Percentiles rank a stretch among this genome's conserved stretches.
phyloP scores from a whole-genome alignment of 2,329 filamentous ascomycete genomes.

The Alternaria atra region DNA sequence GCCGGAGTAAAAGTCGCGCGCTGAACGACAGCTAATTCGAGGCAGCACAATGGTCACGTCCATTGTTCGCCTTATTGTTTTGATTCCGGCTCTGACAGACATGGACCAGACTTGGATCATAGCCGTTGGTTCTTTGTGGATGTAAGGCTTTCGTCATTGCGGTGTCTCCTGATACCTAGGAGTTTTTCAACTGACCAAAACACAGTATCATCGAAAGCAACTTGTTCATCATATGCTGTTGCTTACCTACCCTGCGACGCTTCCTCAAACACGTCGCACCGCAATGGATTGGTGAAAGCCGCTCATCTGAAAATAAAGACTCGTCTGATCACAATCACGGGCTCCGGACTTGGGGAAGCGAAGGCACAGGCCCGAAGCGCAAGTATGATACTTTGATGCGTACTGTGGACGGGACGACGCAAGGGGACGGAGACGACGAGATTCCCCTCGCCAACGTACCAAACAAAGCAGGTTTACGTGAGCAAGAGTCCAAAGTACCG shows the following conservation, averaged over 20 bases:
- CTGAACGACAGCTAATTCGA: slow-evolving; percentile 2
- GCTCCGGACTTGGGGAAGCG: slow-evolving; percentile 21
- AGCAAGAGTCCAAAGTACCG: slow-evolving; percentile 6
- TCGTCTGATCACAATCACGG: slow-evolving; percentile 12
- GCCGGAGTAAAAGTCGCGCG: not conserved
- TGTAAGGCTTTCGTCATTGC: slow-evolving; percentile 12
- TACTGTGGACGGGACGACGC: slow-evolving; percentile 16
- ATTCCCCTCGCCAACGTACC: slow-evolving; percentile 15
- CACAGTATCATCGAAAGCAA: slow-evolving; percentile 53
- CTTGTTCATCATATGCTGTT: slow-evolving; percentile 54
- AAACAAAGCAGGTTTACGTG: not conserved
- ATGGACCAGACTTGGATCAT: slow-evolving; percentile 27
- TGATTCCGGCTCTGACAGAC: slow-evolving; percentile 24
- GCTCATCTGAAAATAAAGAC: slow-evolving; percentile 8
- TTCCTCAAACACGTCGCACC: slow-evolving; percentile 54
- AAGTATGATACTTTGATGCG: slow-evolving; percentile 28
- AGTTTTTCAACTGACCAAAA: not conserved
- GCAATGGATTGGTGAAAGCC: slow-evolving; percentile 21
- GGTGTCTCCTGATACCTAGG: not conserved
- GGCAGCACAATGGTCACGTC: slow-evolving; percentile 25
- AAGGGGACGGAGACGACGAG: slow-evolving; percentile 7
- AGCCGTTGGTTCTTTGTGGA: slow-evolving; percentile 20
- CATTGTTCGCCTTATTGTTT: slow-evolving; percentile 21
- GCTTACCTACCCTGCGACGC: slow-evolving; percentile 53
- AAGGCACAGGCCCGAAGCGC: slow-evolving; percentile 13